These are phyloP conservation scores for Cetradonia linearis DNA, from an alignment of 495 filamentous ascomycete species.

Conservation along the genomic window DNA sequence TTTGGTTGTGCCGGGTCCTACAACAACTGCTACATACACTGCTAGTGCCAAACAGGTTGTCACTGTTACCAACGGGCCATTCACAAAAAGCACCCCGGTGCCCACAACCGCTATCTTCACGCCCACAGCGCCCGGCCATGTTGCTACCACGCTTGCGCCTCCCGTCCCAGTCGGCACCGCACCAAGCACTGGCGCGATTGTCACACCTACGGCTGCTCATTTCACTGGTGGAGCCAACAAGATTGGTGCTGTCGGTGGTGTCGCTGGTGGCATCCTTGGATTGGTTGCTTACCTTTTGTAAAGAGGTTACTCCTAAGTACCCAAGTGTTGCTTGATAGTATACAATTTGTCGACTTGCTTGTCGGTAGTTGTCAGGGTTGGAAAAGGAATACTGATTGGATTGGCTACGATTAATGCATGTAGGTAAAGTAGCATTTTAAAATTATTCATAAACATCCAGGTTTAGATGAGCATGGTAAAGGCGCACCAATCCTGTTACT, in stretches of 20 bases:
- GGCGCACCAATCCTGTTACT: too few relatives aligned
- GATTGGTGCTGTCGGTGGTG: conserved; percentile 28
- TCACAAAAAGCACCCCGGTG: conserved; percentile 13
- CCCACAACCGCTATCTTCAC: conserved; percentile 16
- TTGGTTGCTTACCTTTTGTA: conserved; percentile 35
- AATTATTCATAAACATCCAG: background rate
- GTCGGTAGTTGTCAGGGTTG: too few relatives aligned
- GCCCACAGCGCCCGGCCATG: conserved; percentile 3
- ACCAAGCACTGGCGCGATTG: background rate
- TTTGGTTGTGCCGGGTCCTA: conserved; percentile 17
- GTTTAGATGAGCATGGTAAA: too few relatives aligned
- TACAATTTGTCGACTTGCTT: too few relatives aligned
- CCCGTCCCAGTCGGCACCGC: conserved; percentile 3
- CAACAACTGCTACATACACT: conserved; percentile 14
- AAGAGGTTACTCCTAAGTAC: conserved; percentile 14
- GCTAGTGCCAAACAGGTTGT: conserved; percentile 21
- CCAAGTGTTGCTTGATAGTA: background rate
- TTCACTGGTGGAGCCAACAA: conserved; percentile 27
- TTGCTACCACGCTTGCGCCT: background rate
- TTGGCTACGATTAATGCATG: conserved; percentile 1
- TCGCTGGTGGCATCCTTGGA: conserved; percentile 29
- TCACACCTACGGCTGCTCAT: conserved; percentile 17
- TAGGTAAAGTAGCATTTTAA: background rate
- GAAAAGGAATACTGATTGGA: background rate
- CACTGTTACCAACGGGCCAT: conserved; percentile 19